Evolutionary conservation across 2,329 filamentous ascomycete species (phyloP), one percentile per base, ranked within the genome.

Genomic region (Chlorencoelia australis): DNA sequence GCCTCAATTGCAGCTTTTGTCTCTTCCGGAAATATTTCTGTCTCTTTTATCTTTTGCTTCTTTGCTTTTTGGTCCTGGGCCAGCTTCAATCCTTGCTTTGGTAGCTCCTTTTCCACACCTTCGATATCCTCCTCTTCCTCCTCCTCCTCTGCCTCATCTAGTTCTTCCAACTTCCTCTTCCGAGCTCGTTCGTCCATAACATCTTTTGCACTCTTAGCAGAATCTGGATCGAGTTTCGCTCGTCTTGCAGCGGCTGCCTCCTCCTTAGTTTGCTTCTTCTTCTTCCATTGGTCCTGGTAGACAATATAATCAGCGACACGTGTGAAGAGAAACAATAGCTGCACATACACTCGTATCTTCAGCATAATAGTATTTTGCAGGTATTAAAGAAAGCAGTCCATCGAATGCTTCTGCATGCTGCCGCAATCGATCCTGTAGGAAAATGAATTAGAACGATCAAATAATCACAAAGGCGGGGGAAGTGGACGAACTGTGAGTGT

Each of bases 231-330:
- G 26, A 96, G 72, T 64, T 95, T 96, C 42, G 82, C 85, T 56
- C 80, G 74, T 64, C 87, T 87, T 38, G 86, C 83, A 48, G 82
- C 79, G 44, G 77, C 75, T 41, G 84, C 84, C 60, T 94, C 74
- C 59, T 86, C 82, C 59, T 94, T 94, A 33, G 86, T 89, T 64
- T 96, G 88, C 67, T 96, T 96, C 65, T 91, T 94, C 56, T 81
- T 81, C 59, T 79, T 78, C 86, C 87, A 94, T 79, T 95, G 86
- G 53, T 91, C 82, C 86, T 94, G 54, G 44, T 3, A 48, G 33
- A 36, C 30, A 19, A 21, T 17, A 40, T 4, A 33, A 44, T 47
- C 38, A 51, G 42, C 38, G 26, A 29, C 35, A 27, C 36, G 34
- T 36, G 19, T 32, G 26, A 22, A 33, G 6, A 16, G 20, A 31